Evolutionary conservation across 148 eudicot genomes (phyloP), one percentile per base, ranked within the genome.

Genomic region (Dianthus caryophyllus): DNA sequence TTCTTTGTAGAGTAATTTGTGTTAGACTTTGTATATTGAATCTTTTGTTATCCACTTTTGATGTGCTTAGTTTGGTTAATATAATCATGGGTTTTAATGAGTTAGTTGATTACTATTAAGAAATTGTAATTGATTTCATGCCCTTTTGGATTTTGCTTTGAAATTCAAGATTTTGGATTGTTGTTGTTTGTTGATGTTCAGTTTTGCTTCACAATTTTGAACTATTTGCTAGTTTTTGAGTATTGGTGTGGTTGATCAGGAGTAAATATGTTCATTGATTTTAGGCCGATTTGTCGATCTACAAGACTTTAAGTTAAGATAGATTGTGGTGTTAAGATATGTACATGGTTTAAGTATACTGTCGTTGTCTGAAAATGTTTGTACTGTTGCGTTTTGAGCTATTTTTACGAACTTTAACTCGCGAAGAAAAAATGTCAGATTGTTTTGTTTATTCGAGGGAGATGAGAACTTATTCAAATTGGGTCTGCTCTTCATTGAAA

Each of bases 51-150:
- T 33, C 24, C 18, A 14, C 58, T 38, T 61, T 11, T 21, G 21
- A 38, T 50, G 15, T 67, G 61, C 70, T 33, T 67, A 17, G 61
- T 54, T 69, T 36, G 46, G 65, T 31, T 8, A 44, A 5, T 22
- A 18, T 31, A 6, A 29, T n/a, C 61, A 26, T 20, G 38, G 38
- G 67, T 56, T 55, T 46, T 9, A 44, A 9, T 68, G 27, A 36
- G 29, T 43, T 21, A 44, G 39, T 27, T 56, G 38, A n/a, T 25
- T 2, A 33, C 7, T 33, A 33, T 33, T 33, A 33, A 3, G 7
- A 33, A 33, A 33, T 7, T 33, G 38, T 33, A 27, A 56, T 50
- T 20, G 9, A 1, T 0, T 50, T 56, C 3, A 26, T 13, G 36
- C 13, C 25, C 15, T 48, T 24, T 26, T 9, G 0, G 6, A 18